Percentiles rank a stretch among this genome's conserved stretches.
These are phyloP conservation scores for Lumnitzera racemosa DNA, from an alignment of 345 rosid species.

Conservation along the genomic window DNA sequence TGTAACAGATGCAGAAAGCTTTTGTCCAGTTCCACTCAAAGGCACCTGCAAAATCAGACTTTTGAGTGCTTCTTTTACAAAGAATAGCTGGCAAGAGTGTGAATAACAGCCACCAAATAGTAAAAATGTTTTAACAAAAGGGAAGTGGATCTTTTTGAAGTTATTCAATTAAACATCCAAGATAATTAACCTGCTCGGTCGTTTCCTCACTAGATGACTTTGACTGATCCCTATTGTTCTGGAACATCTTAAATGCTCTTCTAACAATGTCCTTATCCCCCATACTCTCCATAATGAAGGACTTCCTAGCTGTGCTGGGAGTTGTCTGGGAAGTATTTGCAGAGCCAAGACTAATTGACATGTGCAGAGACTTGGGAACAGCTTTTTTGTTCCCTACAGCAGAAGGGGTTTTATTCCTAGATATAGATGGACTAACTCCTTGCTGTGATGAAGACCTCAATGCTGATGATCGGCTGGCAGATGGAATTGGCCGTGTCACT, in stretches of 20 bases:
- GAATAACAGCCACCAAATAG: neutral
- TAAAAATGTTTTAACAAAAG: neutral
- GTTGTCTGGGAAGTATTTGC: constrained; percentile 33
- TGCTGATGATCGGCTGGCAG: constrained; percentile 21
- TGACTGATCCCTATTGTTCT: constrained; percentile 38
- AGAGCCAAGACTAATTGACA: constrained; percentile 49
- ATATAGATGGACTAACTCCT: constrained; percentile 19
- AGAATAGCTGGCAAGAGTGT: no score
- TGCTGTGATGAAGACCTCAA: constrained; percentile 34
- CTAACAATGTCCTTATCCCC: constrained; percentile 92
- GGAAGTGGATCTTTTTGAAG: no score
- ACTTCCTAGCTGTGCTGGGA: constrained; percentile 37
- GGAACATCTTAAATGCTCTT: constrained; percentile 85
- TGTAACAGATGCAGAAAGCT: constrained; percentile 27
- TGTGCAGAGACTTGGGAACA: constrained; percentile 68
- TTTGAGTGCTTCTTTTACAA: neutral
- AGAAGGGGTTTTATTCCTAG: constrained; percentile 28
- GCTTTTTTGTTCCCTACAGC: constrained; percentile 38
- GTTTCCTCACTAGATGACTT: constrained; percentile 30
- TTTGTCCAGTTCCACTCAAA: constrained; percentile 27
- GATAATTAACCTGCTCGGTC: constrained; percentile 1
- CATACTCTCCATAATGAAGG: constrained; percentile 87
- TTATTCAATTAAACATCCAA: no score
- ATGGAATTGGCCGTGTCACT: constrained; percentile 36
- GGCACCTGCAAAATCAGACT: constrained; percentile 28